Base-by-base conservation (phyloP, 1,284 basidiomycete genomes). In the Lentinus polychrous region DNA sequence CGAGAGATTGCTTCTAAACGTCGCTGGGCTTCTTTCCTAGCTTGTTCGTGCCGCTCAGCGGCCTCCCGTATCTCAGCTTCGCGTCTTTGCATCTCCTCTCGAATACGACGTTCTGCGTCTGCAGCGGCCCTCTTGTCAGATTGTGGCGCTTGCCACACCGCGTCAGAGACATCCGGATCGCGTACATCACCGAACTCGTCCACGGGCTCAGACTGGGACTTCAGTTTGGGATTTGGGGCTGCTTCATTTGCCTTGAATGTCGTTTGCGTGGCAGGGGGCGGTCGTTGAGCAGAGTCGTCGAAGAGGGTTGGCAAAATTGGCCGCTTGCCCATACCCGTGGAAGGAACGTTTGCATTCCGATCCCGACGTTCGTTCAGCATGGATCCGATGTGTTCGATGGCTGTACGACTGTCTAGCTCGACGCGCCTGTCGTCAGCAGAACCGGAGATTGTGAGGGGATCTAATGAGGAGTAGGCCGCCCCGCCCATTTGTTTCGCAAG, bases 401-500 rank as follows among this genome's bases (percentile, higher is more conserved):
- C 36, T 10, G 49, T 42, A 20, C 8, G 14, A 8, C 10, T 10
- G 33, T 10, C n/a, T 8, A 12, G 5, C 14, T n/a, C 35, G 1
- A n/a, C 23, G 8, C 49, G 37, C 18, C 14, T 20, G 2, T 1
- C 18, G 18, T 31, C 34, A 22, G 15, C 23, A 40, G 15, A 15
- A 27, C 37, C 18, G 36, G 32, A 38, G 37, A 45, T 45, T 17
- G 47, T 38, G 51, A 33, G 49, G 41, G 37, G 34, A 37, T 24
- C 46, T 41, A 42, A 38, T 7, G 35, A 27, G n/a, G 48, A 53
- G 45, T 60, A 61, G 0, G 66, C 74, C 2, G 55, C 32, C 15
- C 61, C 57, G 10, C 70, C 59, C 65, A 84, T 70, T 37, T 68
- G 58, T 54, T 74, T 76, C 2, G 76, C 64, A 2, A 83, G 62